These are phyloP conservation scores for Aurantiochytrium sp. DNA, from an alignment of 108 stramenopile species.

Conservation along the genomic window DNA sequence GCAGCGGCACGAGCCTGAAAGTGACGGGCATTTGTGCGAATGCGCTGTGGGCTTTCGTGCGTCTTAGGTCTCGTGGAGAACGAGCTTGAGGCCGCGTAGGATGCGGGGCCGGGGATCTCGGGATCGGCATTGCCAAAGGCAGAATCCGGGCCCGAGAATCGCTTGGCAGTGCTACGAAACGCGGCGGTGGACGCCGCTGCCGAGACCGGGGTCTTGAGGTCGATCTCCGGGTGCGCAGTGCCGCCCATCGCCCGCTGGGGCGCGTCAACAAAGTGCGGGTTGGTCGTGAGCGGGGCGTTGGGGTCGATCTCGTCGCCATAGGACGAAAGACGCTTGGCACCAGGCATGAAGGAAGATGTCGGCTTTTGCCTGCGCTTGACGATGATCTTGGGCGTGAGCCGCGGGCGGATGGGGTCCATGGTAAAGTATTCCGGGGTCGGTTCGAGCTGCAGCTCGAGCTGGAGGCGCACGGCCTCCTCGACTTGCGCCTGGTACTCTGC, in stretches of 20 bases:
- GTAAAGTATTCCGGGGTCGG: background rate
- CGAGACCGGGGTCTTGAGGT: background rate
- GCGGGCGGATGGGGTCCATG: background rate
- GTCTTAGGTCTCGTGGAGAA: no score
- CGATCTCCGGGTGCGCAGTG: background rate
- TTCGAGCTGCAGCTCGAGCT: conserved; percentile 11
- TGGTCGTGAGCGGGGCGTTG: background rate
- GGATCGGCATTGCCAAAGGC: background rate
- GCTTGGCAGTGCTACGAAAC: background rate
- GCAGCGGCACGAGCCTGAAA: no score
- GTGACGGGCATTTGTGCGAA: no score
- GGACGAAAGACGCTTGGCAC: background rate
- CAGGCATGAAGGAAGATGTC: background rate
- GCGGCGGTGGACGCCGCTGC: background rate
- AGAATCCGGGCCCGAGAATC: background rate
- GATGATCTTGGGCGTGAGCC: background rate
- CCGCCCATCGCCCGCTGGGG: background rate
- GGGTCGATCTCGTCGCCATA: background rate
- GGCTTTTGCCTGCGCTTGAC: background rate
- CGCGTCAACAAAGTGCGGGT: background rate
- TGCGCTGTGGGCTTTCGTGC: background rate
- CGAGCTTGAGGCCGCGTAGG: background rate
- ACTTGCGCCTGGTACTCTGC: background rate
- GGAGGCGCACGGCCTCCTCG: background rate
- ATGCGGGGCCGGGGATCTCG: background rate